Evolutionary conservation across 805 yeast species (phyloP).

Genomic region (Ogataea paraovalis): DNA sequence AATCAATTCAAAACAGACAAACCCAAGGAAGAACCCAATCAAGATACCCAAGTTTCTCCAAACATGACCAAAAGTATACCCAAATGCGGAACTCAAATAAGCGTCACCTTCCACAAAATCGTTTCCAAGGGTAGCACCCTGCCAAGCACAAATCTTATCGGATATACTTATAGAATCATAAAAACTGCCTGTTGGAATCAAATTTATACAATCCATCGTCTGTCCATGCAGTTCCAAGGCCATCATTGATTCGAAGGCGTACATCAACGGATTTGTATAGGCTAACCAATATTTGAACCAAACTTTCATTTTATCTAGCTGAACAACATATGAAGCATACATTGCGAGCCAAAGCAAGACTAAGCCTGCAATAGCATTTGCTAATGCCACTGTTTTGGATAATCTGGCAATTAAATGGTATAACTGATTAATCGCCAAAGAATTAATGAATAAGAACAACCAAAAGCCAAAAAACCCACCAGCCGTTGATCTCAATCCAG

Average conservation of each 20-base stretch:
- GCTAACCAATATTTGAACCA: conserved; percentile 67
- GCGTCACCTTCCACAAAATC: conserved; percentile 53
- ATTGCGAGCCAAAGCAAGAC: conserved; percentile 44
- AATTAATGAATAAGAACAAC: conserved; percentile 40
- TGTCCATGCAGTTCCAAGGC: conserved; percentile 60
- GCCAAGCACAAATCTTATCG: conserved; percentile 48
- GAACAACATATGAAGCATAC: conserved; percentile 59
- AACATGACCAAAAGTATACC: conserved; percentile 40
- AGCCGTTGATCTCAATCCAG: conserved; percentile 43
- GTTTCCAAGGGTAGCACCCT: conserved; percentile 35
- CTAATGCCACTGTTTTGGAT: conserved; percentile 41
- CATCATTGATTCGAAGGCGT: conserved; percentile 60
- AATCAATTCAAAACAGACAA: conserved; percentile 17
- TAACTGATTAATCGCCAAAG: conserved; percentile 42
- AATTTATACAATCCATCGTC: conserved; percentile 46
- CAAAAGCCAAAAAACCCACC: conserved; percentile 52
- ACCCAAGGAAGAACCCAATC: conserved; percentile 23
- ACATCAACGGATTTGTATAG: conserved; percentile 53
- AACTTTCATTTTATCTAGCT: conserved; percentile 52
- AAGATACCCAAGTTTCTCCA: conserved; percentile 36
- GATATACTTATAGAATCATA: conserved; percentile 28
- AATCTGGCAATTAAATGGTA: conserved; percentile 50
- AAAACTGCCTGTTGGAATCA: conserved; percentile 62
- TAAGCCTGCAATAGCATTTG: conserved; percentile 54
- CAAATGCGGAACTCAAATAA: conserved; percentile 44